Evolutionary conservation across 371 early-diverging fungal species (phyloP).

Genomic region (Batkoa obscura): DNA sequence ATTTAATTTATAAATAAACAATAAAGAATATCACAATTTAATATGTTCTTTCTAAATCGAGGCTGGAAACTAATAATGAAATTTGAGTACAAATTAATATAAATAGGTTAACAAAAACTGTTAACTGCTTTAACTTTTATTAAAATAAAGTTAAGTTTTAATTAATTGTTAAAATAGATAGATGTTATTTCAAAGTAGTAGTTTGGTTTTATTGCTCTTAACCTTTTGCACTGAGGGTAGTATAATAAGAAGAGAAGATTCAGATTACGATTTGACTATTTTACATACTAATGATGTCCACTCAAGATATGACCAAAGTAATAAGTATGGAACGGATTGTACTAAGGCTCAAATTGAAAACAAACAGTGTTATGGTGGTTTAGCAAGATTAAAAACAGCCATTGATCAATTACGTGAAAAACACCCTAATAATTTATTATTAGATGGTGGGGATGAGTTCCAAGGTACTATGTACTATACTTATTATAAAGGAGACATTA

Average conservation of each 20-base stretch:
- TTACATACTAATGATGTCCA: constrained; percentile 52
- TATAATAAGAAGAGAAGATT: constrained; percentile 1
- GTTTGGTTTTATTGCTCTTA: too few species aligned
- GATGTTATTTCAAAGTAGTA: too few species aligned
- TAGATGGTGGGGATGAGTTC: constrained; percentile 50
- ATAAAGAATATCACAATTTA: too few species aligned
- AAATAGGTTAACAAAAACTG: too few species aligned
- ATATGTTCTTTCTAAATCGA: too few species aligned
- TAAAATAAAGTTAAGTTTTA: too few species aligned
- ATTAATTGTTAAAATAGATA: too few species aligned
- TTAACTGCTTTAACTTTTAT: too few species aligned
- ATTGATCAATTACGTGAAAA: constrained; percentile 23
- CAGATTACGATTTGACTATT: constrained; percentile 16
- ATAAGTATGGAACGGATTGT: constrained; percentile 28
- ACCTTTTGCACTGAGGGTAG: too few species aligned
- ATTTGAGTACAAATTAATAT: too few species aligned
- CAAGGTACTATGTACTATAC: constrained; percentile 36
- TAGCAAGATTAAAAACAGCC: constrained; percentile 29
- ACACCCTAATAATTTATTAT: constrained; percentile 17
- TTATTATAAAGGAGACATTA: constrained; percentile 22
- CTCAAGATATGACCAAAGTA: constrained; percentile 29
- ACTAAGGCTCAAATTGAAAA: constrained; percentile 14
- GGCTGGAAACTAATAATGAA: too few species aligned
- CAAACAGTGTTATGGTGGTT: constrained; percentile 33
- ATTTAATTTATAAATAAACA: too few species aligned